Percentiles rank a stretch among this genome's conserved stretches.
Evolutionary conservation across 2,329 filamentous ascomycete species (phyloP).

Genomic region (Aspergillus fijiensis): DNA sequence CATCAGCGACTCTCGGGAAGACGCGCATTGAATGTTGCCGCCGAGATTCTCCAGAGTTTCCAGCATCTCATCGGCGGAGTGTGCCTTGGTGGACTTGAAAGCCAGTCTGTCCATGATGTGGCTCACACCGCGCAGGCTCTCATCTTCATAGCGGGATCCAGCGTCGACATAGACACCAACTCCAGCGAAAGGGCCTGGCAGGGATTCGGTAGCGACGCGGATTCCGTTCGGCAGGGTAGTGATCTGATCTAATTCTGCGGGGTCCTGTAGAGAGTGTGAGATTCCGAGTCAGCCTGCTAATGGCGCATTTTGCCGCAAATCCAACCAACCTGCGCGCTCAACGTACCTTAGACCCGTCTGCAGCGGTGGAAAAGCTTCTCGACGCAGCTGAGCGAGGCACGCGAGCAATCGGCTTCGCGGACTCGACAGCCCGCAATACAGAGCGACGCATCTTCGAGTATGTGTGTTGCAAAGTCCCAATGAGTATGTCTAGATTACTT

Average conservation of each 20-base stretch:
- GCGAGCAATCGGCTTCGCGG: slow-evolving; percentile 36
- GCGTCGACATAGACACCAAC: slow-evolving; percentile 95
- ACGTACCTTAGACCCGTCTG: slow-evolving; percentile 35
- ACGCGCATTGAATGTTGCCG: slow-evolving; percentile 95
- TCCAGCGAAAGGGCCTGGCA: slow-evolving; percentile 91
- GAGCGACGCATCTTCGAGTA: slow-evolving; percentile 39
- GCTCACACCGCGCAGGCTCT: slow-evolving; percentile 79
- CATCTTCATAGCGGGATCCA: slow-evolving; percentile 89
- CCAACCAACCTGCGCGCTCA: neutral
- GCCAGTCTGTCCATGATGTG: slow-evolving; percentile 95
- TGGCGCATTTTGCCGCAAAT: neutral
- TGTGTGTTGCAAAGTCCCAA: slow-evolving; percentile 10
- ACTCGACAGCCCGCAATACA: slow-evolving; percentile 41
- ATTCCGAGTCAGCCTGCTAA: slow-evolving; percentile 9
- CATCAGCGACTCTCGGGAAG: slow-evolving; percentile 93
- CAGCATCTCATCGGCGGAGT: slow-evolving; percentile 78
- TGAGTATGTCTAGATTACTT: neutral
- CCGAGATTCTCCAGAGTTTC: slow-evolving; percentile 84
- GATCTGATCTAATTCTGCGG: slow-evolving; percentile 80
- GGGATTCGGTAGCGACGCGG: slow-evolving; percentile 88
- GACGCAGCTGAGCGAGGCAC: slow-evolving; percentile 32
- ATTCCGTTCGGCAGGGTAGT: slow-evolving; percentile 90
- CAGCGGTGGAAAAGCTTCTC: slow-evolving; percentile 39
- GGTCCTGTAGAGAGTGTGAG: slow-evolving; percentile 58
- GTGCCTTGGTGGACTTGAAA: slow-evolving; percentile 79